phyloP scores from a whole-genome alignment of 1,284 basidiomycete species.

The Rhodotorula sp. region DNA sequence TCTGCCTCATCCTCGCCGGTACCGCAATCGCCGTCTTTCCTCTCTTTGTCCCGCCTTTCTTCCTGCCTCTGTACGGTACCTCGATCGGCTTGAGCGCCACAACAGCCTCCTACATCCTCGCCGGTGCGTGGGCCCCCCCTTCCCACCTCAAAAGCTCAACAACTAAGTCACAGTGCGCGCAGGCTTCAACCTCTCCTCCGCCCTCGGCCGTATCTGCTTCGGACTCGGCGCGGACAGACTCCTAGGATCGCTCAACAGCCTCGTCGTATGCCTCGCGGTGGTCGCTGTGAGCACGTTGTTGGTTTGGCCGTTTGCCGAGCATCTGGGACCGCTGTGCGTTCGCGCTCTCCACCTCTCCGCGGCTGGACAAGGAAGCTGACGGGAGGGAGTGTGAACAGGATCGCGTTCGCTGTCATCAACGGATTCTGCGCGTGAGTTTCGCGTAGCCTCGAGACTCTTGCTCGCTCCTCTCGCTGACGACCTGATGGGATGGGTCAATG shows the following conservation, averaged over 20 bases:
- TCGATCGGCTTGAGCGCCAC: constrained; percentile 16
- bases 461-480: too few relatives aligned
- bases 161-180: background rate
- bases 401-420: constrained; percentile 28
- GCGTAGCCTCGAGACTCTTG: background rate
- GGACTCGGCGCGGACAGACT: constrained; percentile 24
- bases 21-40: constrained; percentile 32
- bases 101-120: constrained; percentile 20
- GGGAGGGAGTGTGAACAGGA: background rate
- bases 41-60: constrained; percentile 29
- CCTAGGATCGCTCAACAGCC: constrained; percentile 31
- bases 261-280: constrained; percentile 20
- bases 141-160: too few relatives aligned
- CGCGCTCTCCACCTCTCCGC: fast-evolving
- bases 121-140: constrained; percentile 5
- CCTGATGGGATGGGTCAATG: background rate
- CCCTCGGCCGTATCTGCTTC: constrained; percentile 25
- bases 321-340: constrained; percentile 15
- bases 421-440: constrained; percentile 19
- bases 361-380: background rate
- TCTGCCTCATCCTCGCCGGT: constrained; percentile 24
- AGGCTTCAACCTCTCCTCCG: constrained; percentile 33
- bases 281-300: constrained; percentile 19
- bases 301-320: constrained; percentile 28
- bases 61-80: constrained; percentile 30